A percentile compares a stretch with the other conserved stretches of the same genome.
Evolutionary conservation across 1,284 basidiomycete species (phyloP).

Genomic region (Xerocomus amazonicus): DNA sequence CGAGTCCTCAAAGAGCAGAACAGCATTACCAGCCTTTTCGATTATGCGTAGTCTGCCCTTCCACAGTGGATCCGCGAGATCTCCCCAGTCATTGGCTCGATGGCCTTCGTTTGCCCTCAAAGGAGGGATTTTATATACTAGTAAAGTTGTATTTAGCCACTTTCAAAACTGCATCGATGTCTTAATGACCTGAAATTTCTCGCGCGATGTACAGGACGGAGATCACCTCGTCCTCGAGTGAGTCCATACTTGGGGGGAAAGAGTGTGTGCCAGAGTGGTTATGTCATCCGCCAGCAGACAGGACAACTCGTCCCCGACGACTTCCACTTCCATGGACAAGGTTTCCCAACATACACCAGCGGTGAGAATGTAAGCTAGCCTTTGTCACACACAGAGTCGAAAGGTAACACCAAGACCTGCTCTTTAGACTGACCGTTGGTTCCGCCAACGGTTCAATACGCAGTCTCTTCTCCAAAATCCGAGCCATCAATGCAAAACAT

Average conservation of each 20-base stretch:
- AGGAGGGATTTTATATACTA: slow-evolving; percentile 81
- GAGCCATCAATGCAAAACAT: slow-evolving; percentile 86
- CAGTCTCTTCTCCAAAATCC: slow-evolving; percentile 78
- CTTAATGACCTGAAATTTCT: slow-evolving; percentile 70
- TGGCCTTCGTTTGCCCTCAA: slow-evolving; percentile 82
- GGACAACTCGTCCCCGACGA: slow-evolving; percentile 14
- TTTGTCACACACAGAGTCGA: not conserved
- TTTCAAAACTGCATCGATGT: slow-evolving; percentile 7
- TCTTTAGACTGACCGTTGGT: slow-evolving; percentile 77
- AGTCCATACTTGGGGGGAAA: slow-evolving; percentile 38
- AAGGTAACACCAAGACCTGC: slow-evolving; percentile 3
- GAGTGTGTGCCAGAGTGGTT: slow-evolving; percentile 5
- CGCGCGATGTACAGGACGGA: slow-evolving; percentile 82
- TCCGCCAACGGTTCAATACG: slow-evolving; percentile 76
- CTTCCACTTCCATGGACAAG: slow-evolving; percentile 15
- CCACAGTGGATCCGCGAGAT: slow-evolving; percentile 80
- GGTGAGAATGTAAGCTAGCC: slow-evolving; percentile 42
- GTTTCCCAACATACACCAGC: slow-evolving; percentile 4
- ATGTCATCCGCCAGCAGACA: slow-evolving; percentile 21
- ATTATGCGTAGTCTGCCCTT: slow-evolving; percentile 85
- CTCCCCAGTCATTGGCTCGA: slow-evolving; percentile 83
- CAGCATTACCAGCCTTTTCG: slow-evolving; percentile 61
- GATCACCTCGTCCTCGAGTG: slow-evolving; percentile 72
- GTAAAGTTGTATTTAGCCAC: slow-evolving; percentile 21
- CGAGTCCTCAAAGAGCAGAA: slow-evolving; percentile 72